Conservation (phyloP, 2,329 filamentous ascomycete genomes). For the Colletotrichum trifolii region DNA sequence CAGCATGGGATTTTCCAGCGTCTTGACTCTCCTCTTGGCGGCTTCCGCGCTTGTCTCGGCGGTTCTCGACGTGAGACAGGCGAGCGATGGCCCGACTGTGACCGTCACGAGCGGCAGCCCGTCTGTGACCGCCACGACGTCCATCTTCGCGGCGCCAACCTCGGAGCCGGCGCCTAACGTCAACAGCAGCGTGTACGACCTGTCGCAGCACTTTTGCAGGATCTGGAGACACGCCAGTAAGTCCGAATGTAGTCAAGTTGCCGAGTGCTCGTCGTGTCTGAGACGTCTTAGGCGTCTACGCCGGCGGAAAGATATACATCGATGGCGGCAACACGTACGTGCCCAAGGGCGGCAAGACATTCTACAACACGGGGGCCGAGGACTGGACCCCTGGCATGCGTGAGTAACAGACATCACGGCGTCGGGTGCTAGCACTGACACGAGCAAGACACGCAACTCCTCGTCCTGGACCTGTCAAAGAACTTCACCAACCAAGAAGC, state of each 20-base stretch:
- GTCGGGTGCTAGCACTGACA: not conserved
- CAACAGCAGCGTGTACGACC: slow-evolving; percentile 24
- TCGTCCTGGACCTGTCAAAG: slow-evolving; percentile 38
- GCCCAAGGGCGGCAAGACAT: slow-evolving; percentile 25
- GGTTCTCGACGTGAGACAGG: slow-evolving; percentile 7
- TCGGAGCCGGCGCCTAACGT: slow-evolving; percentile 15
- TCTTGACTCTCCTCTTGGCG: not conserved
- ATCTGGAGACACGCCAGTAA: slow-evolving; percentile 26
- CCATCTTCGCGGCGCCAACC: slow-evolving; percentile 26
- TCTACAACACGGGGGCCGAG: slow-evolving; percentile 26
- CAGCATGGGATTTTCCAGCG: not conserved
- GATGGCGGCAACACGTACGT: slow-evolving; percentile 39
- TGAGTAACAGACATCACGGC: not conserved
- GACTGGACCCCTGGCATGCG: slow-evolving; percentile 25
- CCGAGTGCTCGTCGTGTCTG: not conserved
- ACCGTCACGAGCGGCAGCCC: not conserved
- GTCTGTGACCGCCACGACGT: not conserved
- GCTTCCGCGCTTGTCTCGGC: slow-evolving; percentile 2
- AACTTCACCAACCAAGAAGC: slow-evolving; percentile 38
- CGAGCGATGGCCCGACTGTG: not conserved
- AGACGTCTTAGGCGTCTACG: slow-evolving; percentile 28
- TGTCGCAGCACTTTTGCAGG: slow-evolving; percentile 24
- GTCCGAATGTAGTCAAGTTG: not conserved
- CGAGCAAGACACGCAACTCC: slow-evolving; percentile 31
- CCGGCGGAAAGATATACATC: slow-evolving; percentile 39